Base-by-base conservation (phyloP, 2,329 filamentous ascomycete genomes). In the Ciborinia camelliae region DNA sequence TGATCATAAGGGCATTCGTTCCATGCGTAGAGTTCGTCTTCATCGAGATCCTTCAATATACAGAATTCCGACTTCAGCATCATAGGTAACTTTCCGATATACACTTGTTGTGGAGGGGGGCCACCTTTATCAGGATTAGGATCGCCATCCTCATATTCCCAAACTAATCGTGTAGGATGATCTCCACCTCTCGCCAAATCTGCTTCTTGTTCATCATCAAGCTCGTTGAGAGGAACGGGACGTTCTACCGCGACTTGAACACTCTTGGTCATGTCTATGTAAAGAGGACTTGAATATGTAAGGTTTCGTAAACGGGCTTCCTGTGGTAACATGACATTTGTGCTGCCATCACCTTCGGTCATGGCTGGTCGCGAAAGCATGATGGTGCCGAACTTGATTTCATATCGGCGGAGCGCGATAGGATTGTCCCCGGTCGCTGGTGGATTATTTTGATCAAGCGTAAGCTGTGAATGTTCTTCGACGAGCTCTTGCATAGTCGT, bases 1-100 rank as follows among this genome's bases (percentile, higher is more conserved):
- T 97, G 95, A 74, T 99, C 95, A 77, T 97, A 99, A 0, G 95
- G 95, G 71, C 95, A 99, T 79, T 99, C 95, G 75, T 97, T 97
- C 77, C 96, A 88, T 54, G 90, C 84, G 76, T 96, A 98, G 1
- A 99, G 83, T 58, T 91, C 89, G 62, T 95, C 89, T 69, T 98
- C 94, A 57, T 86, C 86, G 75, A 96, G 86, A 70, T 90, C 88
- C 71, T 90, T 90, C 71, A 99, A 79, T 70, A 96, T 91, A 78
- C 95, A 99, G 72, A 96, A 95, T 77, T 94, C 91, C 37, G 93
- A 97, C 80, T 97, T 97, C 72, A 99, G 84, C 95, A 99, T 99
- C 75, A 98, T 92, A 3, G 95, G 95, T 72, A 99, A 84, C 76
- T 96, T 96, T 71, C 95, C 95, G 68, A 98, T 92, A 76, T 96